Percentiles rank a stretch among this genome's conserved stretches.
Conservation (phyloP, 2,329 filamentous ascomycete genomes). For the Akanthomyces muscarius region DNA sequence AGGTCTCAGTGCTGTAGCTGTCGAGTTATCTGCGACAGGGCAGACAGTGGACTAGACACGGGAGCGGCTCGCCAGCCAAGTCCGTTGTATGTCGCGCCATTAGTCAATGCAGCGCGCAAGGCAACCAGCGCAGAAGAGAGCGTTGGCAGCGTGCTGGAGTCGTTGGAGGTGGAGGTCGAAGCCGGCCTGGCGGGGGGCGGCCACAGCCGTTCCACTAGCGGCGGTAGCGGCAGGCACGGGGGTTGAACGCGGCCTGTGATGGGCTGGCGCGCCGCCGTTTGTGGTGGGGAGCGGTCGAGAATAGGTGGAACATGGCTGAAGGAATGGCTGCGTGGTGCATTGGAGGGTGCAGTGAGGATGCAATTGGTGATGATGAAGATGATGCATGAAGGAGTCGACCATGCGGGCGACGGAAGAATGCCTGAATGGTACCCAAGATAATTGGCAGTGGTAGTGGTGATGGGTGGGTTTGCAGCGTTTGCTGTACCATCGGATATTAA, state of each 20-base stretch:
- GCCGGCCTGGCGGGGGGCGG: conserved; percentile 9
- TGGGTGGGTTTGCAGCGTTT: background rate
- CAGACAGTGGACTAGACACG: background rate
- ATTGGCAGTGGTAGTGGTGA: background rate
- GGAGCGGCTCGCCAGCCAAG: conserved; percentile 11
- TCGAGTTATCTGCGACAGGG: conserved; percentile 2
- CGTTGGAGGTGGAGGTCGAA: conserved; percentile 15
- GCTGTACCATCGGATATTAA: too few relatives aligned
- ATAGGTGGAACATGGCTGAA: conserved; percentile 12
- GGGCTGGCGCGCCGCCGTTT: conserved; percentile 24
- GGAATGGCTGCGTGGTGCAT: conserved; percentile 6
- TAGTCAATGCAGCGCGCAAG: conserved; percentile 11
- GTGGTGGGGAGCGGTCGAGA: conserved; percentile 14
- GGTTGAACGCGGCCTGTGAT: conserved; percentile 28
- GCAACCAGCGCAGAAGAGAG: conserved; percentile 8
- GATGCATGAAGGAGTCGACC: background rate
- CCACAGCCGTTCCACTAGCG: conserved; percentile 30
- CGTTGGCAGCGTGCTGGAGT: conserved; percentile 14
- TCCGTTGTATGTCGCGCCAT: conserved; percentile 7
- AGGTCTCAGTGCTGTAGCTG: background rate
- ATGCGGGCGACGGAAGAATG: background rate
- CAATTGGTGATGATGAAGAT: background rate
- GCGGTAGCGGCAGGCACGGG: conserved; percentile 30
- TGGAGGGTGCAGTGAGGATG: background rate
- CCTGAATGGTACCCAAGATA: too few relatives aligned